Conservation (phyloP, 345 rosid species). For the Eucalyptus virginea region DNA sequence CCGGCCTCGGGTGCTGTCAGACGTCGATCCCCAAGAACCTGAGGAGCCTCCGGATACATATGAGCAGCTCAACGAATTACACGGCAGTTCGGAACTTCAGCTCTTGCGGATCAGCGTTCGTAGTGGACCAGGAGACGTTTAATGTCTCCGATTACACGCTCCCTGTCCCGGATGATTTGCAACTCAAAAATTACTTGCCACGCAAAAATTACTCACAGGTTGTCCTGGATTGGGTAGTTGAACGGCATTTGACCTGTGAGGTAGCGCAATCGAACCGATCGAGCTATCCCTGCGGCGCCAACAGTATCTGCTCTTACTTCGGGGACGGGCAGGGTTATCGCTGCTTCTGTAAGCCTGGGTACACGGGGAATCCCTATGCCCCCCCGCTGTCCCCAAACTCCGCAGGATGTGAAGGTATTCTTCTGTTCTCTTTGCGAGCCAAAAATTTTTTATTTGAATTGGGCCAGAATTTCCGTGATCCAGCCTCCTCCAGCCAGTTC, state of each 20-base stretch:
- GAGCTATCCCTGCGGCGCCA: neutral
- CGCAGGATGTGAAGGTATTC: neutral
- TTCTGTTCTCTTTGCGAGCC: neutral
- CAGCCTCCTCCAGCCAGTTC: neutral
- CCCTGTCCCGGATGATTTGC: rapidly evolving
- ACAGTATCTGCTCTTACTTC: neutral
- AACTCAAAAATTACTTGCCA: no score
- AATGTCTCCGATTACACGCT: neutral
- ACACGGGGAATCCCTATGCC: neutral
- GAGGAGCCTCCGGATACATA: rapidly evolving
- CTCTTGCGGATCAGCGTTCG: neutral
- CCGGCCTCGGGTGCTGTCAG: neutral
- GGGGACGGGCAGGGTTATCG: rapidly evolving
- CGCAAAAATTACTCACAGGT: neutral
- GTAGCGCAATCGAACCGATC: neutral
- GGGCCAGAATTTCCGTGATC: neutral
- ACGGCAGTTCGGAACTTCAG: rapidly evolving
- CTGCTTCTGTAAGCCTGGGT: neutral
- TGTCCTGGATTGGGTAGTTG: neutral
- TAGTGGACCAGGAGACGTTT: neutral
- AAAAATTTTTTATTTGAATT: neutral
- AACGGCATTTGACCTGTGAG: rapidly evolving
- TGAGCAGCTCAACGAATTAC: rapidly evolving
- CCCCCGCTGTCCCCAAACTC: neutral
- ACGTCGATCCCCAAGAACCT: neutral